phyloP scores from a whole-genome alignment of 2,329 filamentous ascomycete genomes.

The Alternaria viburni region DNA sequence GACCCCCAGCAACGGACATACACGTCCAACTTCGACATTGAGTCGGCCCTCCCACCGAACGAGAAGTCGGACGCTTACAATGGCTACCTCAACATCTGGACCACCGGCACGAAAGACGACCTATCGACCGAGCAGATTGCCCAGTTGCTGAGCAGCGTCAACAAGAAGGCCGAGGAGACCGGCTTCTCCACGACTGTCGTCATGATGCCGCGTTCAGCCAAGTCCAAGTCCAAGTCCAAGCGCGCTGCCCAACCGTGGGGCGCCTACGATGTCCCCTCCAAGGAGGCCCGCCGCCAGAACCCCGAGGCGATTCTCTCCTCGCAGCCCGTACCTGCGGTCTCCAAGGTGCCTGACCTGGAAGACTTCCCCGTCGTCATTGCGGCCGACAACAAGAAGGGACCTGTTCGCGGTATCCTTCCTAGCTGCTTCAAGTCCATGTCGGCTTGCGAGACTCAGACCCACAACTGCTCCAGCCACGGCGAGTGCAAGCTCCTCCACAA shows the following conservation, averaged over 20 bases:
- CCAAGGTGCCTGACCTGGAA: slow-evolving; percentile 34
- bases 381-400: slow-evolving; percentile 30
- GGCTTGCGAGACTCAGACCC: slow-evolving; percentile 72
- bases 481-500: slow-evolving; percentile 72
- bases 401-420: slow-evolving; percentile 64
- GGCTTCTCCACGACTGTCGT: slow-evolving; percentile 46
- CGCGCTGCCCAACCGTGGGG: slow-evolving; percentile 44
- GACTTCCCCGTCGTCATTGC: slow-evolving; percentile 35
- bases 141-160: slow-evolving; percentile 12
- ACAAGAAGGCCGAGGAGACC: slow-evolving; percentile 14
- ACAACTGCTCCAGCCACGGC: slow-evolving; percentile 84
- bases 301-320: slow-evolving; percentile 41
- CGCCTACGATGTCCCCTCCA: slow-evolving; percentile 38
- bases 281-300: slow-evolving; percentile 36
- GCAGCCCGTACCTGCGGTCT: slow-evolving; percentile 33
- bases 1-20: slow-evolving; percentile 38
- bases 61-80: slow-evolving; percentile 32
- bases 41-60: slow-evolving; percentile 24
- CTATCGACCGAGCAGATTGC: slow-evolving; percentile 18
- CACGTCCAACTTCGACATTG: slow-evolving; percentile 30
- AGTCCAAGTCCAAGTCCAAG: slow-evolving; percentile 33
- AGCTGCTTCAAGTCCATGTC: slow-evolving; percentile 76
- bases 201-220: slow-evolving; percentile 42
- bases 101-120: slow-evolving; percentile 28
- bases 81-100: slow-evolving; percentile 38